These are phyloP conservation scores for Metschnikowia kunwiensis DNA, from an alignment of 805 yeast species.

Conservation along the genomic window DNA sequence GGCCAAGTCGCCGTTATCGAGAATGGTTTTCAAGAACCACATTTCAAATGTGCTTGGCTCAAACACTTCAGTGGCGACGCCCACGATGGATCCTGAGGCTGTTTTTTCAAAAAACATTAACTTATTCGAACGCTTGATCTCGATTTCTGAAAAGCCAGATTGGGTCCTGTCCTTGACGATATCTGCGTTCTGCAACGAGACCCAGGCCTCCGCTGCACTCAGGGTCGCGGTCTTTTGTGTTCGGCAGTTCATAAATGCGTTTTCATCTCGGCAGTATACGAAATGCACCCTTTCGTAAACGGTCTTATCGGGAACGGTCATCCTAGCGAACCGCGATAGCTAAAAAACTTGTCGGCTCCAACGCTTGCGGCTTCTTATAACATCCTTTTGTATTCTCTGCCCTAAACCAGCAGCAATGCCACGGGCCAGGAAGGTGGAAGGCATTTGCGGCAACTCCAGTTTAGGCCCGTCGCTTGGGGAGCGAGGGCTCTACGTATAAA, in stretches of 20 bases:
- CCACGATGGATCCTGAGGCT: slow-evolving; percentile 20
- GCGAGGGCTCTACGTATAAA: not conserved
- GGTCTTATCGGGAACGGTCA: slow-evolving; percentile 22
- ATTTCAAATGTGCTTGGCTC: slow-evolving; percentile 25
- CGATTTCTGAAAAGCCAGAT: slow-evolving; percentile 2
- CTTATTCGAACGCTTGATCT: slow-evolving; percentile 4
- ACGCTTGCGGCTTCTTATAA: slow-evolving; percentile 9
- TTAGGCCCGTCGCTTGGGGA: not conserved
- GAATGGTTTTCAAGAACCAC: slow-evolving; percentile 33
- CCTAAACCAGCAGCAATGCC: slow-evolving; percentile 1
- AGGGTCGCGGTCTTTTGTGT: slow-evolving; percentile 11
- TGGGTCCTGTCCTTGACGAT: not conserved
- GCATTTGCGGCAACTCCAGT: not conserved
- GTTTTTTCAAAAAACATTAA: slow-evolving; percentile 23
- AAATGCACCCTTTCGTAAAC: slow-evolving; percentile 27
- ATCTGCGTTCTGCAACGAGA: slow-evolving; percentile 6
- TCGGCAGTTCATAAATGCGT: slow-evolving; percentile 16
- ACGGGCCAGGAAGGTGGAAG: slow-evolving; percentile 3
- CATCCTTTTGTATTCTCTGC: slow-evolving; percentile 7
- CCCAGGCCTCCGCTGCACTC: slow-evolving; percentile 10
- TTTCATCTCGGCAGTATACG: slow-evolving; percentile 26
- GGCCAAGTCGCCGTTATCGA: slow-evolving; percentile 18
- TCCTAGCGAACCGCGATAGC: slow-evolving; percentile 6
- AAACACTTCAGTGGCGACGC: slow-evolving; percentile 29
- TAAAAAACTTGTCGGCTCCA: not conserved